These are phyloP conservation scores for Neurospora sp. DNA, from an alignment of 2,329 filamentous ascomycete genomes.

Conservation along the genomic window DNA sequence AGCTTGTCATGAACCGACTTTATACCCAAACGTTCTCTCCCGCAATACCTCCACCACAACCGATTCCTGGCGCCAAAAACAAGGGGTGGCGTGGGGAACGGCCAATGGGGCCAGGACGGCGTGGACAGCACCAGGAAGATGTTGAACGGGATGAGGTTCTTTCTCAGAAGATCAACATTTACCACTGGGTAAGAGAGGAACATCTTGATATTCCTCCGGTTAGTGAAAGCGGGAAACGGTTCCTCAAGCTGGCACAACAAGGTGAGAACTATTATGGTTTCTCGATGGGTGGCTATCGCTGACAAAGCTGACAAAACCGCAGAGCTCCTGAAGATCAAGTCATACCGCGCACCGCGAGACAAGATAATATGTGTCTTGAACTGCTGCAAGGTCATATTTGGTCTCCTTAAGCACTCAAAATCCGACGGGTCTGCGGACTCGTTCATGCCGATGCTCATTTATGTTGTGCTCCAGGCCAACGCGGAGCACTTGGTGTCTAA, in stretches of 20 bases:
- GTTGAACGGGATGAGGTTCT: constrained; percentile 94
- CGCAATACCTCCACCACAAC: constrained; percentile 73
- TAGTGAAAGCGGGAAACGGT: constrained; percentile 77
- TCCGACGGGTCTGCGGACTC: constrained; percentile 92
- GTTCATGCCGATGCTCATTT: constrained; percentile 90
- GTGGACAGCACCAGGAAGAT: constrained; percentile 95
- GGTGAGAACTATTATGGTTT: constrained; percentile 32
- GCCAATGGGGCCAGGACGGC: constrained; percentile 67
- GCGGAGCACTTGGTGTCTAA: constrained; percentile 95
- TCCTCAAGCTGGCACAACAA: constrained; percentile 82
- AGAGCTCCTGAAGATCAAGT: constrained; percentile 94
- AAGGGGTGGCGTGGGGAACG: constrained; percentile 59
- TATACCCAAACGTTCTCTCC: constrained; percentile 96
- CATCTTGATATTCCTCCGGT: constrained; percentile 86
- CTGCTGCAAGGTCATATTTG: constrained; percentile 99
- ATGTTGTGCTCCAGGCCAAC: constrained; percentile 88
- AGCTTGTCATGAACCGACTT: constrained; percentile 95
- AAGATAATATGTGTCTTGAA: constrained; percentile 98
- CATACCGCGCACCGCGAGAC: constrained; percentile 90
- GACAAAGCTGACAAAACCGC: constrained; percentile 22
- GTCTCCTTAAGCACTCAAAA: constrained; percentile 85
- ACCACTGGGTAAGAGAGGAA: constrained; percentile 86
- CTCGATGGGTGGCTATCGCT: background rate
- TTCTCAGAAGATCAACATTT: constrained; percentile 92
- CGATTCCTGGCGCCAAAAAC: constrained; percentile 57